Evolutionary conservation across 331 rosid species (phyloP), one percentile per base, ranked within the genome.

Genomic region (Quercus lobata): DNA sequence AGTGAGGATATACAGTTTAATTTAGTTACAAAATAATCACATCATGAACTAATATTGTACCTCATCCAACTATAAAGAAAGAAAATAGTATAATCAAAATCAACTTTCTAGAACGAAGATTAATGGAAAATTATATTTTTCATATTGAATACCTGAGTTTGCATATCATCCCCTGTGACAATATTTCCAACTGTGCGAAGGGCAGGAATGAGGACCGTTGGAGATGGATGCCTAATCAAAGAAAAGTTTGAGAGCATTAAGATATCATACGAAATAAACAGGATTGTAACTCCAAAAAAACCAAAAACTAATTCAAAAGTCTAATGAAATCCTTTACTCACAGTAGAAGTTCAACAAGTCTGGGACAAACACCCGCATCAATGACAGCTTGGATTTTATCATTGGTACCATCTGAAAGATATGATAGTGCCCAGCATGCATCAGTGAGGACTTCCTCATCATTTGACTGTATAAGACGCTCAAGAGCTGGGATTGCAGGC

Each of bases 171-270:
- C 75, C 98, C 98, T 0, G 97, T 93, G 74, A 91, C 98, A 87
- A 93, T 91, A 85, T 93, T 93, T 82, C 98, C 98, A 72, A 93
- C 98, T 3, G 98, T 93, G 77, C 98, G 98, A 81, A 93, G 94
- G 44, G 98, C 94, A 53, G 98, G 98, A 74, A 93, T 90, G 66
- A 93, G 86, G 76, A 93, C 98, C 0, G 98, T 85, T 61, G 98
- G 93, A 58, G 97, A 90, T 27, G 97, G 97, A 75, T 93, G 98
- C 78, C 98, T 93, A 65, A 5, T 3, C 22, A 65, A 30, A 30
- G 41, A 65, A 71, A 18, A 87, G 32, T 58, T 77, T 56, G 69
- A 86, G 17, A 37, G 32, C 49, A 65, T 1, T 41, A 6, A 78
- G 11, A 30, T 15, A 16, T 32, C 17, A 11, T 4, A 22, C 1